A percentile compares a stretch with the other conserved stretches of the same genome.
phyloP scores from a whole-genome alignment of 108 stramenopile genomes.

The Cafeteria roenbergensis region DNA sequence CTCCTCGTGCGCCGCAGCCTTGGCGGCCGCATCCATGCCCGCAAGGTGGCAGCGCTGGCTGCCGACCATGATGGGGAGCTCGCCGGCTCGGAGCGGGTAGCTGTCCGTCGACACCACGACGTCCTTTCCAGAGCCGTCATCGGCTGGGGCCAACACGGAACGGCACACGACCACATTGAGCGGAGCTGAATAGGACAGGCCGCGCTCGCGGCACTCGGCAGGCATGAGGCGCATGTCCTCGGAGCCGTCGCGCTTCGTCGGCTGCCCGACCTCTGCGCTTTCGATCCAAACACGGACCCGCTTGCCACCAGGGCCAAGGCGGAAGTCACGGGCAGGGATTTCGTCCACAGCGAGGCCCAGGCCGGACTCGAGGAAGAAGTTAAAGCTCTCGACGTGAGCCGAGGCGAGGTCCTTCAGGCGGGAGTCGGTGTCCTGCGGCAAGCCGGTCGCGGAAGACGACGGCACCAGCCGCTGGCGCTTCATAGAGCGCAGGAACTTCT shows the following conservation, averaged over 20 bases:
- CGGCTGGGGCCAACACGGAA: too few species aligned
- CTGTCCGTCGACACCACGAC: conserved; percentile 6
- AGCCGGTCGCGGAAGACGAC: neutral
- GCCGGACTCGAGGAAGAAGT: conserved; percentile 26
- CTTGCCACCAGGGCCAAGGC: conserved; percentile 8
- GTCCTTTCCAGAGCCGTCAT: conserved; percentile 7
- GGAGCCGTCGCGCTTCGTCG: conserved; percentile 16
- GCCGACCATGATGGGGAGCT: conserved; percentile 83
- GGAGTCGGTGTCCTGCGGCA: neutral
- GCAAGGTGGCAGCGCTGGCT: conserved; percentile 45
- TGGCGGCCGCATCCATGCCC: neutral
- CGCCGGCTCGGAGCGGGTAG: conserved; percentile 43
- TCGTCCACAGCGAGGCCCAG: conserved; percentile 23
- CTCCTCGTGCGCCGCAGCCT: conserved; percentile 36
- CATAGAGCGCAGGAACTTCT: too few species aligned
- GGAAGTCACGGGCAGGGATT: conserved; percentile 18
- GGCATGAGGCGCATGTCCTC: conserved; percentile 17
- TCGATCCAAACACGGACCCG: conserved; percentile 30
- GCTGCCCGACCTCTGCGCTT: conserved; percentile 22
- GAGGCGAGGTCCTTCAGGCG: neutral
- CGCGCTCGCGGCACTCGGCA: conserved; percentile 20
- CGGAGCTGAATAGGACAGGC: conserved; percentile 16
- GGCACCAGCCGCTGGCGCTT: too few species aligned
- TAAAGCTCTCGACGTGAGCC: conserved; percentile 13
- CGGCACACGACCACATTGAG: conserved; percentile 14